These are phyloP conservation scores for Alternaria brassicicola DNA, from an alignment of 2,329 filamentous ascomycete species.

Conservation along the genomic window DNA sequence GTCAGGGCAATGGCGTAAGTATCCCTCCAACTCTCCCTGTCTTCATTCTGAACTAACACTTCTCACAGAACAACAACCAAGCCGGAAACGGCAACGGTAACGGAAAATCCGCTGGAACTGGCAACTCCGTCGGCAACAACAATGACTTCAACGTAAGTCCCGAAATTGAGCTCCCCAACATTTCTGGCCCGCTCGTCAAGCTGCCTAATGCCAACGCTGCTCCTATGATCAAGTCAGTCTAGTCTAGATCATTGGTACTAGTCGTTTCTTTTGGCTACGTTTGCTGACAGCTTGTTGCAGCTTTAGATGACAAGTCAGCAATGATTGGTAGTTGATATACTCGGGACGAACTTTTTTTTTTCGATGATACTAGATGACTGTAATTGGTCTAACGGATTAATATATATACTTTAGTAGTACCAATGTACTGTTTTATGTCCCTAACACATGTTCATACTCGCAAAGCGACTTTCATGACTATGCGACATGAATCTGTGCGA, in stretches of 20 bases:
- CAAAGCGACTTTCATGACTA: no score
- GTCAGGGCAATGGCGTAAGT: constrained; percentile 14
- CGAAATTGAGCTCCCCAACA: neutral
- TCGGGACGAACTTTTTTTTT: neutral
- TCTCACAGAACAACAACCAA: neutral
- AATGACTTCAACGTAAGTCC: constrained; percentile 25
- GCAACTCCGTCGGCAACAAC: constrained; percentile 15
- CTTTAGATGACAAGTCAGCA: neutral
- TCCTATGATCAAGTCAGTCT: constrained; percentile 16
- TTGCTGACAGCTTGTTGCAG: neutral
- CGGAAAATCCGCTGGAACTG: constrained; percentile 11
- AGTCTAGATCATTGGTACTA: neutral
- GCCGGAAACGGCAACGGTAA: constrained; percentile 14
- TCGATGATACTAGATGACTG: neutral
- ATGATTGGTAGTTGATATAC: neutral
- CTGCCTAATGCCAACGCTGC: constrained; percentile 7
- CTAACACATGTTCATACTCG: neutral
- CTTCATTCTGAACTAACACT: neutral
- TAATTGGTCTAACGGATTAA: neutral
- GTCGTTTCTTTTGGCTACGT: neutral
- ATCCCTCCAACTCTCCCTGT: neutral
- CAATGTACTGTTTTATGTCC: neutral
- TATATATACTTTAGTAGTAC: constrained; percentile 1
- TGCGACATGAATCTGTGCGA: no score
- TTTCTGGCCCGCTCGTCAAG: neutral